Conservation (phyloP, 2,329 filamentous ascomycete species). For the Tolypocladium paradoxum region DNA sequence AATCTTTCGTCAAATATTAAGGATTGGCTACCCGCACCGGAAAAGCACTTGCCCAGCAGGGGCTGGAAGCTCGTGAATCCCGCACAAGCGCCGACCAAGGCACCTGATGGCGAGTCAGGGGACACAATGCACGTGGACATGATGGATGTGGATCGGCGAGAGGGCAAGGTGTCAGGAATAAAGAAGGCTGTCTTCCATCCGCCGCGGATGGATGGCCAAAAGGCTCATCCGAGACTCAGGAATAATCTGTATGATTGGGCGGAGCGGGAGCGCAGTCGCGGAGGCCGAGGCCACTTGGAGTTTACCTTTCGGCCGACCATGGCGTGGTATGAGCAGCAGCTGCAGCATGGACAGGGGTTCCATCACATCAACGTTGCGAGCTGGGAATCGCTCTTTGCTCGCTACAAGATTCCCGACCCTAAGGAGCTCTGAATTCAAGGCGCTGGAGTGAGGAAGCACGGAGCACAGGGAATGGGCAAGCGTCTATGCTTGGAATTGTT, state of each 20-base stretch:
- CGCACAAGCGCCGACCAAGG: slow-evolving; percentile 2
- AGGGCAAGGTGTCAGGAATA: slow-evolving; percentile 8
- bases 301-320: slow-evolving; percentile 36
- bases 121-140: slow-evolving; percentile 3
- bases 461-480: not conserved
- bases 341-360: slow-evolving; percentile 34
- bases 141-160: slow-evolving; percentile 10
- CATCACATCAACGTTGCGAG: slow-evolving; percentile 35
- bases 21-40: slow-evolving; percentile 23
- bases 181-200: slow-evolving; percentile 35
- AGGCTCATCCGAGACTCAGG: slow-evolving; percentile 19
- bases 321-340: slow-evolving; percentile 40
- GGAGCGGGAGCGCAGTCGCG: slow-evolving; percentile 2
- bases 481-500: not conserved
- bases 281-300: slow-evolving; percentile 4
- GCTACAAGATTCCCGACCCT: slow-evolving; percentile 14
- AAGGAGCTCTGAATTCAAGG: slow-evolving; percentile 3
- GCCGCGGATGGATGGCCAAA: slow-evolving; percentile 19
- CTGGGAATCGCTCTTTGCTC: slow-evolving; percentile 30
- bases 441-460: not conserved
- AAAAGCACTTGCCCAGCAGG: slow-evolving; percentile 13
- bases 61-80: slow-evolving; percentile 28
- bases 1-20: slow-evolving; percentile 20
- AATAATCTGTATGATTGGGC: slow-evolving; percentile 35
- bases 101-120: not conserved